These are phyloP conservation scores for Corchorus olitorius DNA, from an alignment of 345 rosid species.

Conservation along the genomic window DNA sequence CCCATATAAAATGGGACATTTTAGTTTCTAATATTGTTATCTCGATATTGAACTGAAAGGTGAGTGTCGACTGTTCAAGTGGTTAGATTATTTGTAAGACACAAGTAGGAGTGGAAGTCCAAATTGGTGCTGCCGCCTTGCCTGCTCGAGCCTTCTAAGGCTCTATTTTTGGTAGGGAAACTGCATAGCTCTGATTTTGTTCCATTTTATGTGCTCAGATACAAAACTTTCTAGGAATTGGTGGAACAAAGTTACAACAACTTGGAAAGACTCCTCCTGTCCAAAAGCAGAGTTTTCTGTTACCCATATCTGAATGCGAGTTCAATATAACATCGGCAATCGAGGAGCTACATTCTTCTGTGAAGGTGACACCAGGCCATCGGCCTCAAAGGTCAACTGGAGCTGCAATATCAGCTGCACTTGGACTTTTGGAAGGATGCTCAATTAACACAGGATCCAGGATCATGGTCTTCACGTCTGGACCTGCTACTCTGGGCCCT, in stretches of 20 bases:
- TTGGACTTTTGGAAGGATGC: conserved; percentile 81
- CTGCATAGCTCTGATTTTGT: neutral
- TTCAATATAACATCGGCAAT: conserved; percentile 73
- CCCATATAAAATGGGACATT: neutral
- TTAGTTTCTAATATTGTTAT: neutral
- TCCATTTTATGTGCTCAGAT: conserved; percentile 41
- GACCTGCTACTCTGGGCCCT: conserved; percentile 91
- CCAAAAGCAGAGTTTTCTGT: conserved; percentile 77
- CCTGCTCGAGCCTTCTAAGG: neutral
- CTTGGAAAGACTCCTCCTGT: conserved; percentile 50
- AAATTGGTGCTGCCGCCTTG: neutral
- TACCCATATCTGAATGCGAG: conserved; percentile 79
- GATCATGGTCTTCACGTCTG: conserved; percentile 91
- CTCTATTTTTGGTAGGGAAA: neutral
- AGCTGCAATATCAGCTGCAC: conserved; percentile 72
- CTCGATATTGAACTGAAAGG: conserved; percentile 1
- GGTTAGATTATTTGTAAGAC: neutral
- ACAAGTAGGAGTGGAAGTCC: neutral
- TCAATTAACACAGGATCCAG: conserved; percentile 66
- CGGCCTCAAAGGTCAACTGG: conserved; percentile 92
- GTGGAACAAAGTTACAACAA: conserved; percentile 44
- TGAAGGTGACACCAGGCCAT: conserved; percentile 42
- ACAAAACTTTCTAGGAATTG: conserved; percentile 64
- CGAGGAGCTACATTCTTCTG: conserved; percentile 64
- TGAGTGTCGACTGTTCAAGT: neutral